These are phyloP conservation scores for Neopestalotiopsis sp. DNA, from an alignment of 2,329 filamentous ascomycete species.

Conservation along the genomic window DNA sequence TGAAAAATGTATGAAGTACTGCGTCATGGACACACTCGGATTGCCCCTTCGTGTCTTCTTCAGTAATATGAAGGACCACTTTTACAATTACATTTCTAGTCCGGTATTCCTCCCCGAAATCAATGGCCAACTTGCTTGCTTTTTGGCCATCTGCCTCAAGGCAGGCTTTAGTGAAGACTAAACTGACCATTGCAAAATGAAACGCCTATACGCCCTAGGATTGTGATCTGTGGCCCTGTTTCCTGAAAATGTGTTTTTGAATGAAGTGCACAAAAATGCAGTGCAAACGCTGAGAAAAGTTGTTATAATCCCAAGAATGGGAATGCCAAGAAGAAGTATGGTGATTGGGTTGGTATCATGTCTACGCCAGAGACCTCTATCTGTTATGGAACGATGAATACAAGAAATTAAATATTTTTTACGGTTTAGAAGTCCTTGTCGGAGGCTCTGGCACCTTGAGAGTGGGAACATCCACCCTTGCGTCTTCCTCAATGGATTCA, in stretches of 20 bases:
- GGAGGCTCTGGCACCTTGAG: constrained; percentile 38
- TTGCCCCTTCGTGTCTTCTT: background rate
- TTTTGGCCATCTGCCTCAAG: background rate
- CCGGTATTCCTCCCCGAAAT: background rate
- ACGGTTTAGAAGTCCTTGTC: constrained; percentile 22
- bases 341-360: constrained; percentile 7
- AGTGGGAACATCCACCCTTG: constrained; percentile 32
- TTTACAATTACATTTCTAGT: background rate
- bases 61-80: background rate
- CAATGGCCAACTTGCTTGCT: background rate
- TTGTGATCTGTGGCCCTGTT: background rate
- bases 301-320: background rate
- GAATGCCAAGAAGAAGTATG: background rate
- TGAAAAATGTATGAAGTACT: background rate
- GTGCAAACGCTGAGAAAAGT: background rate
- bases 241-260: background rate
- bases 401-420: constrained; percentile 8
- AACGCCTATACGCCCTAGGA: background rate
- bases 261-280: background rate
- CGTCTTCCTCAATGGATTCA: constrained; percentile 36
- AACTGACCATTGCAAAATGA: background rate
- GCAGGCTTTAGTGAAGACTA: background rate
- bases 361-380: background rate
- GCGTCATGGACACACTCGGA: background rate
- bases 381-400: background rate